Evolutionary conservation across 2,329 filamentous ascomycete genomes (phyloP), one percentile per base, ranked within the genome.

Genomic region (Xylaria sp.): DNA sequence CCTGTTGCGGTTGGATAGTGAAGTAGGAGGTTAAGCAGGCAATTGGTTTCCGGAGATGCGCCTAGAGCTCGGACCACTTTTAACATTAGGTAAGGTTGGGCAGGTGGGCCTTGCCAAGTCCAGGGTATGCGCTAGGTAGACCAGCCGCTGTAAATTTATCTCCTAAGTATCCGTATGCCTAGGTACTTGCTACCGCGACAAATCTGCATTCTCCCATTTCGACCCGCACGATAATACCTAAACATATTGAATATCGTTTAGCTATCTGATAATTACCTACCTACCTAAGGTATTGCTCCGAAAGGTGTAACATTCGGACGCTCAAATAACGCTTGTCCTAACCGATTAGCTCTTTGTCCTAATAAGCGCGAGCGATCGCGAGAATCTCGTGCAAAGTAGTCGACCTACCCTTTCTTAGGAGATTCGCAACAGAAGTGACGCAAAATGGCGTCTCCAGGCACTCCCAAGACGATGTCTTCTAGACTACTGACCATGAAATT

Each of bases 401-500:
- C 15, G 44, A 50, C 41, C 39, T 20, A 41, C 51, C 48, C 20
- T 39, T 28, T 52, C 28, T 44, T n/a, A 25, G n/a, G 37, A 48
- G 28, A 61, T 28, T 66, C 46, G 34, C 56, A 39, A 4, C 20
- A 57, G 56, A 34, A 57, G 55, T 54, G 44, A 32, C 48, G 20
- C 69, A 78, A 75, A 57, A 85, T 86, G 80, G 81, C 86, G 74
- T 81, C 86, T 70, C 82, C 85, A 77, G 89, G 84, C 69, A 84
- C 88, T 56, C 88, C 88, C 39, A 92, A 91, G 81, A 86, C 86
- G 55, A 94, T 97, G 90, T 97, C 94, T 72, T 94, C 92, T 68
- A 90, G 94, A 74, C 90, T 98, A 57, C 86, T 97, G 78, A 94
- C 92, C 46, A 98, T 97, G 94, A 97, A 97, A 84, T 98, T 98